Evolutionary conservation across 169 alveolate species (phyloP), one percentile per base, ranked within the genome.

Genomic region (Plasmodium chabaudi): DNA sequence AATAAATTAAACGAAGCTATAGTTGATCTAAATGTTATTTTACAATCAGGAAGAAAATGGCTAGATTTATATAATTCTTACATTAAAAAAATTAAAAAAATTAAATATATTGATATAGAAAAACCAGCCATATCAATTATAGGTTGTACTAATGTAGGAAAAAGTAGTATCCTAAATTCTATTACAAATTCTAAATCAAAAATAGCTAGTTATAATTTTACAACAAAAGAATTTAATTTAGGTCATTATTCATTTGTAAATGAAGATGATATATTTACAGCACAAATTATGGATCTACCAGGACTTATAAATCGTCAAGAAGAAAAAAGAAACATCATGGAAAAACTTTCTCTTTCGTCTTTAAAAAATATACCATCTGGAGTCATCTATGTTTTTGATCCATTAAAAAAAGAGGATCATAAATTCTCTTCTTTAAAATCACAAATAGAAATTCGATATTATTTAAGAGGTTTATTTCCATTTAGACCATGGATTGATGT

Each of bases 401-500:
- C 88, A 46, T 56, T 57, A 23, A 77, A 77, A 77, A 77, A 77
- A 57, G 70, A 77, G 12, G 88, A 77, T 69, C 88, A 77, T 47
- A 77, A 77, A 64, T 77, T 63, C 56, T 64, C 88, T 9, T 77
- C 88, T 57, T 23, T 77, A 25, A 64, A 77, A 57, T 34, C 88
- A 47, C 88, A 77, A 68, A 42, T 77, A 63, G 88, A 77, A 13
- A 77, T 77, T 65, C 65, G 88, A 55, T 77, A 77, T 57, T 77
- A 77, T 69, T 60, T 77, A 65, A 77, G 88, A 57, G 88, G 88
- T 12, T 27, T 77, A 13, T 77, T 77, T 39, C 88, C 88, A 23
- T 77, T 77, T 69, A 77, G 88, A 63, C 88, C 88, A 9, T 77
- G 88, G 88, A 77, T 77, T 64, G 88, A 77, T 64, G 88, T 77